phyloP scores from a whole-genome alignment of 2,329 filamentous ascomycete genomes.

The Cryphonectria parasitica region DNA sequence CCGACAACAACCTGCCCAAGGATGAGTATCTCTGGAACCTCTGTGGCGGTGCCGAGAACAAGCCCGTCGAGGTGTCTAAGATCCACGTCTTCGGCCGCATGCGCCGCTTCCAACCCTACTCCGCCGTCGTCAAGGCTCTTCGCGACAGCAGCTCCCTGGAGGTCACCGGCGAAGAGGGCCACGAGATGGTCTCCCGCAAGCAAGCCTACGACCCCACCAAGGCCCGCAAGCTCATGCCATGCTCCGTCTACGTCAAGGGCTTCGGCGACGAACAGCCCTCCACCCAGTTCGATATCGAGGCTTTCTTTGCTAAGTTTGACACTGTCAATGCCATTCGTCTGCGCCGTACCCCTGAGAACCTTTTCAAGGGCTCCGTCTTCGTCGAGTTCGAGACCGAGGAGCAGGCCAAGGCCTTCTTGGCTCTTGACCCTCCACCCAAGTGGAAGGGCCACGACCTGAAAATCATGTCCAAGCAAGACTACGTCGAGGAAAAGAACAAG shows the following conservation, averaged over 20 bases:
- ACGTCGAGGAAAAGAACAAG: conserved; percentile 76
- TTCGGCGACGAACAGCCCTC: conserved; percentile 84
- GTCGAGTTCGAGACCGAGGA: conserved; percentile 87
- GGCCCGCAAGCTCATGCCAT: conserved; percentile 67
- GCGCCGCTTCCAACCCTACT: conserved; percentile 89
- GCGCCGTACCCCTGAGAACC: conserved; percentile 70
- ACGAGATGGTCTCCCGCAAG: conserved; percentile 78
- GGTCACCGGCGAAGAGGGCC: conserved; percentile 72
- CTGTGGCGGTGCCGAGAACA: conserved; percentile 79
- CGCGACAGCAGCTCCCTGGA: conserved; percentile 62
- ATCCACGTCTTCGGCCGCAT: conserved; percentile 93
- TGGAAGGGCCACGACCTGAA: conserved; percentile 81
- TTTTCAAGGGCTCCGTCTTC: conserved; percentile 96
- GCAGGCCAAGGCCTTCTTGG: conserved; percentile 78
- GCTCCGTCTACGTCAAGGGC: conserved; percentile 89
- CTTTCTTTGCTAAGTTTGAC: conserved; percentile 83
- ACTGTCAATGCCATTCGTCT: conserved; percentile 83
- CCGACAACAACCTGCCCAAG: conserved; percentile 83
- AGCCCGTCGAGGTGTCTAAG: conserved; percentile 75
- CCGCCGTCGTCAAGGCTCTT: conserved; percentile 80
- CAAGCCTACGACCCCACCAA: conserved; percentile 64
- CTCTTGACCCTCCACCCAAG: conserved; percentile 76
- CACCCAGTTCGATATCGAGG: conserved; percentile 92
- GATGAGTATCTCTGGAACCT: conserved; percentile 86
- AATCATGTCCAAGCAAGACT: conserved; percentile 87